Conservation (phyloP, 352 stramenopile genomes). For the Globisporangium rhizosaccharum region DNA sequence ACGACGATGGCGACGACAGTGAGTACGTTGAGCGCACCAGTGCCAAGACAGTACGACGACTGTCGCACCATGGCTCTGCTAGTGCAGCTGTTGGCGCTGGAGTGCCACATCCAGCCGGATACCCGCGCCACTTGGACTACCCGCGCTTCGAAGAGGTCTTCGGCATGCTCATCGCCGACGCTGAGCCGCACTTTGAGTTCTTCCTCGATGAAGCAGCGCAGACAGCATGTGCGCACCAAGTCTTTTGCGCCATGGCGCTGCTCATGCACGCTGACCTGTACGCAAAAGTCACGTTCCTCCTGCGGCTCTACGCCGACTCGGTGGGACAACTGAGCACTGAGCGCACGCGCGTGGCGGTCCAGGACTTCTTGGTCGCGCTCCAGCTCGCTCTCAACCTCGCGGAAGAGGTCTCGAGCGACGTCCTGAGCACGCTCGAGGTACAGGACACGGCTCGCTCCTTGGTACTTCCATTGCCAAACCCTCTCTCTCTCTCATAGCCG, state of each 20-base stretch:
- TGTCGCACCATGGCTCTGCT: background rate
- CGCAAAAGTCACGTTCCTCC: slow-evolving; percentile 50
- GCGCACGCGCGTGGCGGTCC: slow-evolving; percentile 32
- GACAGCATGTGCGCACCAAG: slow-evolving; percentile 43
- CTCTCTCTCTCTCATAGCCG: background rate
- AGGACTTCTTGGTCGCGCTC: slow-evolving; percentile 35
- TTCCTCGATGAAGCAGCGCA: slow-evolving; percentile 32
- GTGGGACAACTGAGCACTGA: slow-evolving; percentile 33
- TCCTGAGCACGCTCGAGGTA: slow-evolving; percentile 26
- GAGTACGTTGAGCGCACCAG: background rate
- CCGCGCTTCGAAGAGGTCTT: slow-evolving; percentile 72
- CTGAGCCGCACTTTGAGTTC: slow-evolving; percentile 60
- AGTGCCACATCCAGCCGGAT: slow-evolving; percentile 8
- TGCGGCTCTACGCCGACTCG: slow-evolving; percentile 52
- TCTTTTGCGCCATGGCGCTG: slow-evolving; percentile 53
- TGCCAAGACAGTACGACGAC: background rate
- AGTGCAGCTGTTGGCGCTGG: background rate
- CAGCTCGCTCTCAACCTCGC: slow-evolving; percentile 34
- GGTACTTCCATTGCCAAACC: background rate
- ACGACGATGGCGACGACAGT: slow-evolving; percentile 6
- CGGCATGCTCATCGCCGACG: slow-evolving; percentile 60
- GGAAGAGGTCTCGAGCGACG: slow-evolving; percentile 24
- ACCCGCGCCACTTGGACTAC: slow-evolving; percentile 41
- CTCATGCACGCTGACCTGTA: slow-evolving; percentile 48
- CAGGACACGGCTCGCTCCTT: background rate